These are phyloP conservation scores for Eucalyptus brandiana DNA, from an alignment of 345 rosid species.

Conservation along the genomic window DNA sequence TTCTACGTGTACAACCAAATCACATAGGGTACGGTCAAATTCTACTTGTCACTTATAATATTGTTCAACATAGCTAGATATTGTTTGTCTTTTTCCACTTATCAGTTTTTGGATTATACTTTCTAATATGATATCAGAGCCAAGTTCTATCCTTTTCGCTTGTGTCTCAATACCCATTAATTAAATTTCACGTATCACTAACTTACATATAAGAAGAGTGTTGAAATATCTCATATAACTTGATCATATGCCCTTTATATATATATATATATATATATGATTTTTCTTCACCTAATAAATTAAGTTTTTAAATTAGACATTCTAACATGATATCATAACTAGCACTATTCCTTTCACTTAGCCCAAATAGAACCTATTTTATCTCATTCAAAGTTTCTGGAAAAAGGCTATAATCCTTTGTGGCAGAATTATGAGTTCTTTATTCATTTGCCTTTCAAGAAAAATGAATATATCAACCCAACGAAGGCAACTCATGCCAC, in stretches of 20 bases:
- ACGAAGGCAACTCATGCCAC: no score
- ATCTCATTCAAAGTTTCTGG: no score
- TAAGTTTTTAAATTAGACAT: background rate
- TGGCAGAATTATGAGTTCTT: no score
- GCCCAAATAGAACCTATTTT: no score
- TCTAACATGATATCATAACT: background rate
- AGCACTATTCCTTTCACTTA: background rate
- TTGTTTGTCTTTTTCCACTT: background rate
- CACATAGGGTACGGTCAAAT: background rate
- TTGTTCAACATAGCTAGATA: no score
- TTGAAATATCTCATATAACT: background rate
- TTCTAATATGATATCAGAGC: background rate
- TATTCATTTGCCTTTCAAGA: no score
- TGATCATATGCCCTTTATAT: background rate
- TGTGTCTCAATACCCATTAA: background rate
- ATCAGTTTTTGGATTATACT: background rate
- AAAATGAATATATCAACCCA: no score
- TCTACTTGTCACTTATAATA: background rate
- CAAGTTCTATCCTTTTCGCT: rapidly evolving
- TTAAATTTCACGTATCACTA: background rate
- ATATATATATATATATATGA: background rate
- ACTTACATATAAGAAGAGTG: background rate
- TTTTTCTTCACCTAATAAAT: background rate
- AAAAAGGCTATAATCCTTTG: no score
- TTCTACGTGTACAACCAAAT: background rate